Base-by-base conservation (phyloP, 495 filamentous ascomycete genomes). In the Hypoxylon trugodes region DNA sequence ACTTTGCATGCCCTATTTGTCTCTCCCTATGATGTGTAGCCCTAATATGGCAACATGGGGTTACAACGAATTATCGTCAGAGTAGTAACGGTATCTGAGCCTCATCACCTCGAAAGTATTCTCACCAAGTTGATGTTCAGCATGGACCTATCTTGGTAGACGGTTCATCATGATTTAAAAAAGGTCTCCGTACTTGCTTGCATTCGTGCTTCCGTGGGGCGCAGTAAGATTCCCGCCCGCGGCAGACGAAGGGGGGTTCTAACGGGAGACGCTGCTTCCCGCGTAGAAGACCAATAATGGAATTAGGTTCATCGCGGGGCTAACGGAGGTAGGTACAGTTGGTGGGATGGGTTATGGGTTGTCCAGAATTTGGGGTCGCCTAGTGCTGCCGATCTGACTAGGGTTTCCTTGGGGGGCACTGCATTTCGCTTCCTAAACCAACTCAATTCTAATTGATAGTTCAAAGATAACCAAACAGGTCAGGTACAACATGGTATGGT, bases 311-410 rank as follows among this genome's bases (percentile, higher is more conserved):
- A 55, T 59, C 43, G 42, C 36, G 33, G 28, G 28, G 55, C 55
- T 54, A 50, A 30, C 35, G 19, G 16, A 25, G 16, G 30, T 25
- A 40, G 4, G 10, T 43, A 7, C n/a, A n/a, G n/a, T n/a, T n/a
- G n/a, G n/a, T n/a, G n/a, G n/a, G 26, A 49, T 10, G 28, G 4
- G 4, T 37, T 7, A 4, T 2, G 22, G 18, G 15, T 33, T 41
- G 40, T 33, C 32, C 32, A 48, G 43, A 50, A 49, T 28, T 60
- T 38, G 49, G 50, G 55, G 42, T 56, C 43, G 45, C 49, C 51
- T 59, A 66, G 60, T 50, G 49, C 32, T 37, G 62, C 18, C 42
- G 63, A 66, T 61, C 56, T 57, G 33, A 61, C 56, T 36, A 24
- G 63, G 62, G 51, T 49, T 18, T 22, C 16, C 30, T 59, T 48